Percentiles rank a stretch among this genome's conserved stretches.
phyloP scores from a whole-genome alignment of 2,329 filamentous ascomycete species.

The Teratosphaeriaceae sp. region DNA sequence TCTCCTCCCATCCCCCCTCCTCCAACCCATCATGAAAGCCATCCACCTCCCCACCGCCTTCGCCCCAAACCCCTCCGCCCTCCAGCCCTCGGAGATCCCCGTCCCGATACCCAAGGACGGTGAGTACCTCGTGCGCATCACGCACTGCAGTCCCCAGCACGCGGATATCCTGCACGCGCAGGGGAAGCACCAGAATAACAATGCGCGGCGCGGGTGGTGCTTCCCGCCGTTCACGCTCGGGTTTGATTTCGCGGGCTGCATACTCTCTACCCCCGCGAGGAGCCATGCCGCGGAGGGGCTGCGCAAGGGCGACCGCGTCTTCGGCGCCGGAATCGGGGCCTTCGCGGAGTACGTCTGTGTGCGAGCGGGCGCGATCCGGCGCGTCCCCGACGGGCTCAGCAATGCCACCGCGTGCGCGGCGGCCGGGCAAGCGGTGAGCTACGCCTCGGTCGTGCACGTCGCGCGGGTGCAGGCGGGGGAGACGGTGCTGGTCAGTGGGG shows the following conservation, averaged over 20 bases:
- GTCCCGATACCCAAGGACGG: slow-evolving; percentile 28
- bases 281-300: slow-evolving; percentile 20
- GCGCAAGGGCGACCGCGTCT: slow-evolving; percentile 46
- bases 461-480: slow-evolving; percentile 40
- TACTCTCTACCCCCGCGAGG: slow-evolving; percentile 25
- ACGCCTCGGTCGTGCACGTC: slow-evolving; percentile 42
- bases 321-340: slow-evolving; percentile 46
- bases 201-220: slow-evolving; percentile 40
- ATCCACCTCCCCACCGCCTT: slow-evolving; percentile 35
- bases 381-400: slow-evolving; percentile 41
- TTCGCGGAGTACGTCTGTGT: slow-evolving; percentile 48
- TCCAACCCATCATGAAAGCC: slow-evolving; percentile 32
- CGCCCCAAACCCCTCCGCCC: slow-evolving; percentile 24
- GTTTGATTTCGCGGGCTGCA: slow-evolving; percentile 53
- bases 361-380: slow-evolving; percentile 33
- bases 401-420: slow-evolving; percentile 48
- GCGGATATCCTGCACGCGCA: slow-evolving; percentile 55
- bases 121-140: slow-evolving; percentile 43
- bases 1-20: neutral
- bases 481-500: slow-evolving; percentile 49
- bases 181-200: slow-evolving; percentile 56
- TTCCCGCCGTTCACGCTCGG: slow-evolving; percentile 53
- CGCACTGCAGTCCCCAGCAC: slow-evolving; percentile 53
- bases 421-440: slow-evolving; percentile 48
- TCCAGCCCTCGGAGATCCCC: slow-evolving; percentile 24